Percentiles rank a stretch among this genome's conserved stretches.
phyloP scores from a whole-genome alignment of 2,329 filamentous ascomycete species.

The Penicillium griseofulvum region DNA sequence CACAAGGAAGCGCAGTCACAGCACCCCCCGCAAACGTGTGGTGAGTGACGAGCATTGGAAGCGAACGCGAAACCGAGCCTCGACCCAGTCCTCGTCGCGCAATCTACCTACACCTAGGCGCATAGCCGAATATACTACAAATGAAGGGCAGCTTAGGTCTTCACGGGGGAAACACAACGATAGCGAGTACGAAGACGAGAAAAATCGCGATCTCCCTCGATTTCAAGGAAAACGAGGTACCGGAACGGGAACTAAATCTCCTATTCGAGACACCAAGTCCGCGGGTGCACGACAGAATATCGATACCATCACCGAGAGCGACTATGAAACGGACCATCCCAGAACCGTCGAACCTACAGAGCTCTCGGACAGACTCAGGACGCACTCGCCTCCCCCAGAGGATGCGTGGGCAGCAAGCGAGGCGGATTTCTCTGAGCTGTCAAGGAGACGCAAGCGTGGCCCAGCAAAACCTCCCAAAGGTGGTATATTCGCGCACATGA shows the following conservation, averaged over 20 bases:
- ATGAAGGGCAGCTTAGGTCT: constrained; percentile 26
- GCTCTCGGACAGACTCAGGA: constrained; percentile 23
- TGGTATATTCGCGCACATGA: constrained; percentile 45
- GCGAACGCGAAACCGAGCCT: constrained; percentile 51
- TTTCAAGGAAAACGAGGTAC: constrained; percentile 30
- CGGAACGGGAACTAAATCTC: constrained; percentile 23
- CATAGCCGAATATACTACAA: constrained; percentile 40
- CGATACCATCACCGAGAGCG: constrained; percentile 21
- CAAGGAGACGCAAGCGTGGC: constrained; percentile 35
- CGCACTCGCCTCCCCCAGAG: constrained; percentile 28
- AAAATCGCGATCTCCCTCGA: constrained; percentile 23
- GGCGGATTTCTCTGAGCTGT: constrained; percentile 41
- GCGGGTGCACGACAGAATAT: constrained; percentile 15
- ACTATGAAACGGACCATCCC: constrained; percentile 23
- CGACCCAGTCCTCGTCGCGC: constrained; percentile 37
- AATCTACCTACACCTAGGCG: constrained; percentile 45
- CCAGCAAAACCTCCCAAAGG: constrained; percentile 39
- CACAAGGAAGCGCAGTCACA: constrained; percentile 45
- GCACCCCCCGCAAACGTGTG: constrained; percentile 82
- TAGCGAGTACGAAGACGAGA: constrained; percentile 25
- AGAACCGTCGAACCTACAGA: constrained; percentile 24
- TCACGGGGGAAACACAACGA: constrained; percentile 29
- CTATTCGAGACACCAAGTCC: constrained; percentile 25
- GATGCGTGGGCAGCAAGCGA: constrained; percentile 40
- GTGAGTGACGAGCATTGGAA: constrained; percentile 88